Base-by-base conservation (phyloP, 2,329 filamentous ascomycete species). In the Pseudogymnoascus sp. region DNA sequence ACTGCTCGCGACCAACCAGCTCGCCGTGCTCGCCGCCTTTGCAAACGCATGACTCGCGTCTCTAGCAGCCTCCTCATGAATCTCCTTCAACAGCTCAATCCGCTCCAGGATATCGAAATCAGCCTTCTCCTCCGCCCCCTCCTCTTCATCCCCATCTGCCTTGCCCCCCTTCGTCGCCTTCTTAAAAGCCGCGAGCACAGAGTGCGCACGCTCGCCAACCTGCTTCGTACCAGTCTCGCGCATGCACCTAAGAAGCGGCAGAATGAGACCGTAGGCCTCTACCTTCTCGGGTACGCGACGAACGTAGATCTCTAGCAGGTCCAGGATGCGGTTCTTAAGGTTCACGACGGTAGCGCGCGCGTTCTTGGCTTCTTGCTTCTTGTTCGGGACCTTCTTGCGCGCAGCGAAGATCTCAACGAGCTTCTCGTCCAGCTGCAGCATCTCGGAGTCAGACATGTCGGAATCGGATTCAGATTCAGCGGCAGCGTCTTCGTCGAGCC, bases 391-490 rank as follows among this genome's bases (percentile, higher is more conserved):
- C 73, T 91, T 88, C 67, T 84, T 85, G 59, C 88, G 86, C 67
- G 93, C 87, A 67, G 87, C 86, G 81, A 97, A 96, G 65, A 97
- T 91, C 66, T 90, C 90, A 60, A 87, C 85, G 3, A 99, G 84
- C 71, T 93, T 88, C 9, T 84, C 83, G 70, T 97, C 93, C 14
- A 97, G 80, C 3, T 87, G 87, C 77, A 96, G 87, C 95, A 97
- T 97, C 72, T 96, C 89, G 16, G 93, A 92, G 76, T 97, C 93
- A 65, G 91, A 89, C 92, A 99, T 96, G 75, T 96, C 91, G 8
- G 83, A 83, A 31, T 85, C 85, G 1, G 80, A 83, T 18, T 40
- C 52, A 0, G 79, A 79, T 2, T 82, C 81, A 1, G 81, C 82
- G 1, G 81, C 79, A 14, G 75, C 76, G 65, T 86, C 83, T 61